Base-by-base conservation (phyloP, 2,329 filamentous ascomycete species). In the Graphilbum ipis-grandicollis region DNA sequence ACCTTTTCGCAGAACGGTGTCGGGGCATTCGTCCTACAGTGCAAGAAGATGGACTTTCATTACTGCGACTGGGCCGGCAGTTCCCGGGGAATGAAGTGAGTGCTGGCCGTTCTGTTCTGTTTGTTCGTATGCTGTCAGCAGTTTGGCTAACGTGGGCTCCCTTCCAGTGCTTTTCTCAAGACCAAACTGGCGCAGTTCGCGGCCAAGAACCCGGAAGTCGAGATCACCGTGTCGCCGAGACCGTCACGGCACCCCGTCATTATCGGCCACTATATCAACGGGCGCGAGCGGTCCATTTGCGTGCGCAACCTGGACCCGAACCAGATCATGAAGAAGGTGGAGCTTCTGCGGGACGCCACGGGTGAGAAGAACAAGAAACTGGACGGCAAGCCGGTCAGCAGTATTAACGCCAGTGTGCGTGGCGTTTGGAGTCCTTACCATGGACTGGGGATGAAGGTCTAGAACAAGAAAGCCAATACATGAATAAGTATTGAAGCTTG, bases 51-150 rank as follows among this genome's bases (percentile, higher is more conserved):
- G 56, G 83, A 93, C 57, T 83, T 98, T 53, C 82, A 93, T 63
- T 98, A 93, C 65, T 96, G 90, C 66, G 85, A 96, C 68, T 86
- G 80, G 73, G 83, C 81, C 40, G 90, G 86, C 44, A 93, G 83
- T 57, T 96, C 88, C 28, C 75, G 65, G 52, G 90, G 90, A 53
- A 94, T 96, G 85, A 90, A 93, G 82, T 90, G 66, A 44, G 69
- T 47, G 21, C n/a, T n/a, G n/a, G n/a, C n/a, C n/a, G n/a, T n/a
- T n/a, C n/a, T n/a, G n/a, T n/a, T n/a, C n/a, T 32, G 18, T 3
- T 13, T 15, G 26, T 12, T 4, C 13, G 10, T 15, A 2, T 10
- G 15, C 12, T 7, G 15, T 5, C 9, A 7, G 4, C 19, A 9
- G 19, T 9, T n/a, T 29, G 19, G 12, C 22, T n/a, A 31, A 31